Percentiles rank a stretch among this genome's conserved stretches.
phyloP scores from a whole-genome alignment of 345 rosid species.

The Linum lewisii region DNA sequence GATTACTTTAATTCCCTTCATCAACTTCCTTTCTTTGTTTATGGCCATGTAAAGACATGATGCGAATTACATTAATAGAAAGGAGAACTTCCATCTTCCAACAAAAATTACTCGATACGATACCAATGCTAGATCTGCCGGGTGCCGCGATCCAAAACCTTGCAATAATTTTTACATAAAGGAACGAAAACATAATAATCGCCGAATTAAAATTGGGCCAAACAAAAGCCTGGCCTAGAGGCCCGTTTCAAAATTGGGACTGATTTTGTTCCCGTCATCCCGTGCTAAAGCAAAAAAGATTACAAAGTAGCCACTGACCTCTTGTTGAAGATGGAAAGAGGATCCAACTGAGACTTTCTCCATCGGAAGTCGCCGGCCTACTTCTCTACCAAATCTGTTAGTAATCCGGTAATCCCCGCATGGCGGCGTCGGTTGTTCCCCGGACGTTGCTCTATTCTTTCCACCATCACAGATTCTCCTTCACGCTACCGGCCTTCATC shows the following conservation, averaged over 20 bases:
- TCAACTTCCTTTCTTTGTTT: no score
- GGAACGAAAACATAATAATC: no score
- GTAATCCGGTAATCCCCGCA: not conserved
- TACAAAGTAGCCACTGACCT: not conserved
- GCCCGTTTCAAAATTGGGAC: not conserved
- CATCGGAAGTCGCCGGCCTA: not conserved
- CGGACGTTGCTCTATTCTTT: slow-evolving; percentile 23
- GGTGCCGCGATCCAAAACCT: no score
- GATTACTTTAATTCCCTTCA: no score
- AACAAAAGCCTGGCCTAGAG: not conserved
- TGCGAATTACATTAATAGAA: no score
- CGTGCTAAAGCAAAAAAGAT: not conserved
- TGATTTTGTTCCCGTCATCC: not conserved
- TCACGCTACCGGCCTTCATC: slow-evolving; percentile 11
- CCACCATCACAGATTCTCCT: slow-evolving; percentile 26
- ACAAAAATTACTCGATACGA: no score
- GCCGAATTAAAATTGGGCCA: no score
- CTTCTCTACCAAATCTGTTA: not conserved
- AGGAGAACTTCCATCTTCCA: no score
- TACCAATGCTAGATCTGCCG: no score
- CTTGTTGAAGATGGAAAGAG: not conserved
- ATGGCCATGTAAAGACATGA: no score
- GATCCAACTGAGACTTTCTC: not conserved
- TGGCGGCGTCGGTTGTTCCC: slow-evolving; percentile 20
- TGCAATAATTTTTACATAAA: no score